A percentile compares a stretch with the other conserved stretches of the same genome.
phyloP scores from a whole-genome alignment of 2,329 filamentous ascomycete genomes.

The Emericellopsis atlantica region DNA sequence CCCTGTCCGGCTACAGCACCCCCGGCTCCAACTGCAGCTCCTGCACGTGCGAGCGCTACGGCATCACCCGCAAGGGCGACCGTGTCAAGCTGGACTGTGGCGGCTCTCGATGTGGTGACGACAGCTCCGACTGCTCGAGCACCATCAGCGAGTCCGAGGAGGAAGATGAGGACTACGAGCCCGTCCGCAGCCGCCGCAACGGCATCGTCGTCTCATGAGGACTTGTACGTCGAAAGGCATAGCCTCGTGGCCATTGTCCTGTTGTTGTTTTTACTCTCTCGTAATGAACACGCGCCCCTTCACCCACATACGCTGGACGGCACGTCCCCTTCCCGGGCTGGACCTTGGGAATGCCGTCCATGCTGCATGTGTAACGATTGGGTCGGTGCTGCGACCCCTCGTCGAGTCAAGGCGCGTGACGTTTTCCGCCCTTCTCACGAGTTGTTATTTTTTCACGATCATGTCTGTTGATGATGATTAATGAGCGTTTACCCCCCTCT shows the following conservation, averaged over 20 bases:
- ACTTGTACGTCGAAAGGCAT: background rate
- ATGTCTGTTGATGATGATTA: constrained; percentile 6
- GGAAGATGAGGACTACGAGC: constrained; percentile 23
- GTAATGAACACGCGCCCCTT: background rate
- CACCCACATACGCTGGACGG: constrained; percentile 13
- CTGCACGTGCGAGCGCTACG: constrained; percentile 93
- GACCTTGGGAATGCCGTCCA: constrained; percentile 19
- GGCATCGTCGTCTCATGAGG: constrained; percentile 44
- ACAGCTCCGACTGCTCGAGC: constrained; percentile 57
- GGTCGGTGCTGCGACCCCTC: constrained; percentile 43
- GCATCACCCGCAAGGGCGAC: constrained; percentile 85
- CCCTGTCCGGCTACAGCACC: constrained; percentile 66
- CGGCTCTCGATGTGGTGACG: constrained; percentile 70
- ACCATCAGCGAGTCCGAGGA: constrained; percentile 48
- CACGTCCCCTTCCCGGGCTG: constrained; percentile 22
- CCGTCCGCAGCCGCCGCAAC: constrained; percentile 40
- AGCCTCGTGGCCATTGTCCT: background rate
- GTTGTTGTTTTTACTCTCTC: background rate
- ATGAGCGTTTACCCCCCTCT: constrained; percentile 8
- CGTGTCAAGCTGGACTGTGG: constrained; percentile 95
- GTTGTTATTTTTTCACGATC: too few relatives aligned
- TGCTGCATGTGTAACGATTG: constrained; percentile 22
- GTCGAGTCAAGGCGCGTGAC: constrained; percentile 11
- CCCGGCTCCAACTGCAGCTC: constrained; percentile 62
- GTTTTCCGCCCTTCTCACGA: too few relatives aligned